Base-by-base conservation (phyloP, 2,329 filamentous ascomycete species). In the Epichloe hybrida region DNA sequence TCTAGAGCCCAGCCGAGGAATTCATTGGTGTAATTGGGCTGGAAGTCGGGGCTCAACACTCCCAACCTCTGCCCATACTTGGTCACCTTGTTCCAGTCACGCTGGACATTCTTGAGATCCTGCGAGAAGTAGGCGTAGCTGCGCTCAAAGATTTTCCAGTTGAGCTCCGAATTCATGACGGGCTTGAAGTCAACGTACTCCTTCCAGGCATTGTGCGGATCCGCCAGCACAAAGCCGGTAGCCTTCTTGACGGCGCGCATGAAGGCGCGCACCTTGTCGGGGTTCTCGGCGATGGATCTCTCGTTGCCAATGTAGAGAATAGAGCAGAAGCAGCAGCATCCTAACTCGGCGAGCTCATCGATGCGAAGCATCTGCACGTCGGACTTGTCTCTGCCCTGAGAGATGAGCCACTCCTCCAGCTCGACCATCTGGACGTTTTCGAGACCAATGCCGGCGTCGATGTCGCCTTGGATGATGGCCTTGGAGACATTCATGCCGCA, bases 341-440 rank as follows among this genome's bases (percentile, higher is more conserved):
- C 85, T 3, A 88, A 73, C 65, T 88, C 83, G 36, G 85, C 85
- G 31, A 89, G 81, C 69, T 88, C 79, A 63, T 89, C 85, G 61
- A 89, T 89, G 59, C 85, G 81, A 17, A 89, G 77, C 84, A 89
- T 88, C 67, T 86, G 81, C 7, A 88, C 85, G 55, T 88, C 84
- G 13, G 71, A 69, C 62, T 76, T 77, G 53, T 79, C 75, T 1
- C 83, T 81, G 57, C 74, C 74, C 62, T 86, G 81, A 0, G 62
- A 55, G 0, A 73, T 73, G 20, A 88, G 80, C 84, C 84, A 88
- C 62, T 87, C 83, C 64, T 85, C 84, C 2, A 89, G 74, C 67
- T 88, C 85, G 42, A 88, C 85, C 84, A 88, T 88, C 66, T 89
- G 85, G 6, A 88, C 84, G 61, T 89, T 89, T 66, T 88, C 85